phyloP scores from a whole-genome alignment of 768 basidiomycete species.

The Tricholoma saponaceum region DNA sequence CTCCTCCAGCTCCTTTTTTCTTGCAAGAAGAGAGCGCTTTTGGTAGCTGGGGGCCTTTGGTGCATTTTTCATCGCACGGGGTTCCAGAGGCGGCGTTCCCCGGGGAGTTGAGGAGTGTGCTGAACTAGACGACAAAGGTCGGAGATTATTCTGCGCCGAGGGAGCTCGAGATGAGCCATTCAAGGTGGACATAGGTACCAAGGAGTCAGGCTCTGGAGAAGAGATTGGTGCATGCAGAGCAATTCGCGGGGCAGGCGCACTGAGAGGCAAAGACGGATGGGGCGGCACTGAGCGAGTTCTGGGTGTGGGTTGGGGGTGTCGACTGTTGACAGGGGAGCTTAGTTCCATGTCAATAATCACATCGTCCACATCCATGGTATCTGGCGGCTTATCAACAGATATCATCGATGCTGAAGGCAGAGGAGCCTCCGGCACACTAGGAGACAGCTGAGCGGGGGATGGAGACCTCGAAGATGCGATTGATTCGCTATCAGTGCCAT shows the following conservation, averaged over 20 bases:
- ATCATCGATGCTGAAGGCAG: not conserved
- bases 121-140: not conserved
- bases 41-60: slow-evolving; percentile 34
- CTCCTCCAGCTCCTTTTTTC: slow-evolving; percentile 43
- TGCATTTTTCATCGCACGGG: slow-evolving; percentile 33
- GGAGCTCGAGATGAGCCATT: not conserved
- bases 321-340: not conserved
- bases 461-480: slow-evolving; percentile 7
- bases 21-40: slow-evolving; percentile 34
- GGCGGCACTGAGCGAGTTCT: not conserved
- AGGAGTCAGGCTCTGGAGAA: not conserved
- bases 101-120: slow-evolving; percentile 6
- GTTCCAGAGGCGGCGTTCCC: slow-evolving; percentile 28
- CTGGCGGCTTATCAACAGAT: not conserved
- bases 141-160: not conserved
- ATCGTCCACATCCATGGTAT: not conserved
- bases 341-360: not conserved
- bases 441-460: not conserved
- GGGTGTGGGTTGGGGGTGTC: not conserved
- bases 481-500: slow-evolving; percentile 5
- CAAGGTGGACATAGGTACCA: not conserved
- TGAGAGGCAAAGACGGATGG: not conserved
- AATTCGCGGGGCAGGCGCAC: slow-evolving; percentile 1
- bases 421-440: not conserved
- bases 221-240: not conserved